Evolutionary conservation across 306 rosid species (phyloP).

Genomic region (Casuarina cunninghamiana): DNA sequence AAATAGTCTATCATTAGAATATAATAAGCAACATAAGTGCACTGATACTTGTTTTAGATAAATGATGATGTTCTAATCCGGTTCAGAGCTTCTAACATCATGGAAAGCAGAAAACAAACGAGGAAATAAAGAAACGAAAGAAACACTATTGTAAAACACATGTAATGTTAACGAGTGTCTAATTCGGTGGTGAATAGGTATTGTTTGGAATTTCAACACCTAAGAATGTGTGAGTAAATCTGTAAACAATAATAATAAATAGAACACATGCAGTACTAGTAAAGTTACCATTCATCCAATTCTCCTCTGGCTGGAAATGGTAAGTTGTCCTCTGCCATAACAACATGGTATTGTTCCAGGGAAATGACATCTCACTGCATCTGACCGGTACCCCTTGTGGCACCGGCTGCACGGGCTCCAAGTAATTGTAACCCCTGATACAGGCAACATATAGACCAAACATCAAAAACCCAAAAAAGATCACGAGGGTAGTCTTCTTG

Average conservation of each 20-base stretch:
- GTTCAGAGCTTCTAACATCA: no score
- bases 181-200: no score
- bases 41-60: background rate
- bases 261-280: no score
- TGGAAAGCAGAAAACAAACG: no score
- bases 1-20: conserved; percentile 3
- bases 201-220: no score
- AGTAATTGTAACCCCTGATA: conserved; percentile 17
- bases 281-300: conserved; percentile 88
- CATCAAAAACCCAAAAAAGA: conserved; percentile 42
- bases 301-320: conserved; percentile 87
- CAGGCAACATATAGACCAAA: conserved; percentile 40
- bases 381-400: conserved; percentile 51
- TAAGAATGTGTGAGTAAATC: no score
- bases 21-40: background rate
- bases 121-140: no score
- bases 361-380: conserved; percentile 27
- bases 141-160: no score
- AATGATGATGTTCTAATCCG: background rate
- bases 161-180: no score
- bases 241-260: no score
- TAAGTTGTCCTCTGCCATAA: conserved; percentile 91
- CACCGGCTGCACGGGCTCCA: conserved; percentile 18
- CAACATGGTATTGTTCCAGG: conserved; percentile 74
- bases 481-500: conserved; percentile 21